Evolutionary conservation across 108 stramenopile genomes (phyloP), one percentile per base, ranked within the genome.

Genomic region (Cyclostephanos tholiformis): DNA sequence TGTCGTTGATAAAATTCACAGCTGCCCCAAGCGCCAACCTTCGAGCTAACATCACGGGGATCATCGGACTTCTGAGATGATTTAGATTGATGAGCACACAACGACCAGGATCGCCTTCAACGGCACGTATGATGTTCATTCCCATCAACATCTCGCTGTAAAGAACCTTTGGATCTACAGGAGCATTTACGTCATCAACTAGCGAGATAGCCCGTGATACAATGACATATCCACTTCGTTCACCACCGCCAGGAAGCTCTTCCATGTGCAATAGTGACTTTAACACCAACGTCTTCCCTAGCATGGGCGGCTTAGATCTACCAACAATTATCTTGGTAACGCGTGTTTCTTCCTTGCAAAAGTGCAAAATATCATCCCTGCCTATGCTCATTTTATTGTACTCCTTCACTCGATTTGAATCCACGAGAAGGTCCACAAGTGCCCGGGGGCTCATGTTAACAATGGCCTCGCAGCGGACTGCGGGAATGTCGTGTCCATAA

Each of bases 311-410:
- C 65, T 88, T 89, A 27, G 73, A 72, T 46, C 75, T 66, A 20
- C 84, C 85, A 26, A 67, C 72, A 63, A 87, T 80, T 6, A 94
- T 84, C 65, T 94, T 94, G 17, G 91, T 90, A 2, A 65, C 57
- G 51, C 77, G 68, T 23, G 75, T 82, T 48, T 69, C 69, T 72
- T 70, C 77, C 10, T 89, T 77, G 50, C 88, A 76, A 9, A 92
- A 69, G 9, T 82, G 65, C 20, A 87, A 49, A 22, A 88, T 74
- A 62, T 94, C 92, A 38, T 83, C 75, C 48, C 91, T 70, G 16
- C 93, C 93, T 8, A 89, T 72, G 65, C 91, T 90, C 75, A 90
- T 83, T 72, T 94, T 94, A 82, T 94, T 94, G 83, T 94, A 94
- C 72, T 91, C 89, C 63, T 88, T 85, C 10, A 94, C 93, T 44